Conservation (phyloP, 495 filamentous ascomycete genomes). For the Lineolata rhizophorae region DNA sequence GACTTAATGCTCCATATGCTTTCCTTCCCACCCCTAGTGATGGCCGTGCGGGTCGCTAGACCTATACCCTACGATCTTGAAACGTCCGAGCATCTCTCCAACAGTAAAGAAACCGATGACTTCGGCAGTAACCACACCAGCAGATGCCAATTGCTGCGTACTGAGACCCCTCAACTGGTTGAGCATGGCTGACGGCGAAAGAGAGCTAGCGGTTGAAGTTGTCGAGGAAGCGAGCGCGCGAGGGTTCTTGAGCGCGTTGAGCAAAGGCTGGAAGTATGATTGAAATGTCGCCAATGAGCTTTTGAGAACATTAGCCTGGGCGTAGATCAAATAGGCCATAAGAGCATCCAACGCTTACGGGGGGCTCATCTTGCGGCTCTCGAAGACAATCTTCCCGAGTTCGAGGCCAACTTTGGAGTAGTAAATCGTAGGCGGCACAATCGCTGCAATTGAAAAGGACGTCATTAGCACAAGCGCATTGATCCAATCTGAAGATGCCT, state of each 20-base stretch:
- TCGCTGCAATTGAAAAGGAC: slow-evolving; percentile 27
- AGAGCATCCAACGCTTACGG: slow-evolving; percentile 45
- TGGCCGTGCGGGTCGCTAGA: slow-evolving; percentile 7
- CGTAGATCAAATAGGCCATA: background rate
- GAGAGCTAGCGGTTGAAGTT: slow-evolving; percentile 21
- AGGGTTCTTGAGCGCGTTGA: slow-evolving; percentile 48
- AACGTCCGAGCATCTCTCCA: slow-evolving; percentile 84
- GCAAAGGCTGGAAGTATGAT: slow-evolving; percentile 55
- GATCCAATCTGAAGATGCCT: background rate
- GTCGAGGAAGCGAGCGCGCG: slow-evolving; percentile 19
- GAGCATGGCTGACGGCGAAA: slow-evolving; percentile 29
- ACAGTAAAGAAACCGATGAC: slow-evolving; percentile 92
- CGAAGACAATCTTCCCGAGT: slow-evolving; percentile 67
- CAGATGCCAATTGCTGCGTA: slow-evolving; percentile 40
- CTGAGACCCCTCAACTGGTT: slow-evolving; percentile 45
- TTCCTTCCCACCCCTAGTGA: no score
- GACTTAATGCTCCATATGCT: no score
- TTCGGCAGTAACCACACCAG: slow-evolving; percentile 63
- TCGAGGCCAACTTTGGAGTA: slow-evolving; percentile 78
- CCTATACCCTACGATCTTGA: slow-evolving; percentile 80
- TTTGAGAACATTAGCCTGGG: slow-evolving; percentile 15
- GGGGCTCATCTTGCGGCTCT: slow-evolving; percentile 73
- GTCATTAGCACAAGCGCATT: slow-evolving; percentile 7
- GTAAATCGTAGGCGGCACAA: slow-evolving; percentile 72
- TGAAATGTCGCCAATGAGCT: slow-evolving; percentile 65